Evolutionary conservation across 2,329 filamentous ascomycete genomes (phyloP), one percentile per base, ranked within the genome.

Genomic region (Cadophora gregata): DNA sequence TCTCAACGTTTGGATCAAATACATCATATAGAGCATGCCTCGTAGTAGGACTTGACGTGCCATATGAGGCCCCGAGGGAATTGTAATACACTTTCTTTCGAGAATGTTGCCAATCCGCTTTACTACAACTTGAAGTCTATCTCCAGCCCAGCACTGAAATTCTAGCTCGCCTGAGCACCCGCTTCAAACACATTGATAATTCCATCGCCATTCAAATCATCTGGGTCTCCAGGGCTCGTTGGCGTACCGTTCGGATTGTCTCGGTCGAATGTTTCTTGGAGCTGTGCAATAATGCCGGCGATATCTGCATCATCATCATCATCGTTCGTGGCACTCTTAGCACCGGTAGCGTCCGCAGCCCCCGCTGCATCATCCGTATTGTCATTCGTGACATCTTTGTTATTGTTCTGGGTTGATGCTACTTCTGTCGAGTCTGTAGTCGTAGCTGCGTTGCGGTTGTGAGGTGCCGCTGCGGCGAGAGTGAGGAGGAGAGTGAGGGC

Each of bases 171-270:
- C 29, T 55, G 50, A 29, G 50, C 50, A 12, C 50, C 50, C 29
- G 50, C 50, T 14, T 55, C 50, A 29, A 55, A 55, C 2, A 27
- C 24, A 55, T 55, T 55, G 50, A 55, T 55, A 29, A 55, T 25
- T 14, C 50, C 50, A 55, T 55, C 50, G 29, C 50, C 50, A 10
- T 55, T 55, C 50, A 55, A n/a, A 55, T 55, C 50, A 29, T 55
- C 50, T 27, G 21, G 21, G 29, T 55, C 21, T 33, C 50, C 50
- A 19, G 50, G 24, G 29, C 21, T 55, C 19, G 50, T 55, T 29
- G 50, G 50, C 7, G 24, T 55, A 33, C 50, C 50, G 16, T 55
- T 29, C 29, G 50, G 50, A 8, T 55, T 55, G 12, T 55, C 29
- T 33, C 50, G 12, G 50, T 55, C 50, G 19, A 55, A 55, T 6